phyloP scores from a whole-genome alignment of 2,329 filamentous ascomycete species.

The Penicillium sp. region DNA sequence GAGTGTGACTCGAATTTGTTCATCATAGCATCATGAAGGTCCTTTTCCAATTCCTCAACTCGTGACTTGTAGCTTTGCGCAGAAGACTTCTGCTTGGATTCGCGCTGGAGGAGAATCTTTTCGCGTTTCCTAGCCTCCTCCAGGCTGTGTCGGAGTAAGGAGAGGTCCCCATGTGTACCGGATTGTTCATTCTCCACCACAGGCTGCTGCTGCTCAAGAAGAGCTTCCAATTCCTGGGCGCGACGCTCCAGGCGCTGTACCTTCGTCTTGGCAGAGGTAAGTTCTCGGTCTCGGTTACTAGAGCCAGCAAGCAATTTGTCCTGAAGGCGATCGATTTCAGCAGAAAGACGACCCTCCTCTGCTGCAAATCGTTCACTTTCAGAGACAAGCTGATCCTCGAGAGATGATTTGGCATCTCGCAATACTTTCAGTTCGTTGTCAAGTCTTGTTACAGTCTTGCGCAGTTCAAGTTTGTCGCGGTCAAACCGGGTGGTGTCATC shows the following conservation, averaged over 20 bases:
- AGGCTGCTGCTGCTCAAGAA: constrained; percentile 58
- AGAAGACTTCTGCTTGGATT: constrained; percentile 60
- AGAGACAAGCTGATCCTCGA: constrained; percentile 63
- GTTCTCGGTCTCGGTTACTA: constrained; percentile 48
- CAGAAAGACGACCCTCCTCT: constrained; percentile 61
- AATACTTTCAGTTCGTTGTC: constrained; percentile 65
- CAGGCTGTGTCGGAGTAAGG: constrained; percentile 61
- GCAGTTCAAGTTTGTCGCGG: constrained; percentile 66
- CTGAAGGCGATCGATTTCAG: constrained; percentile 50
- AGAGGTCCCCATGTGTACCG: constrained; percentile 50
- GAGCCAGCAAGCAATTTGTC: constrained; percentile 47
- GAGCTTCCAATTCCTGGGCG: constrained; percentile 48
- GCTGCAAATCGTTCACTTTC: constrained; percentile 64
- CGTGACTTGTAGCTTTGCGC: constrained; percentile 64
- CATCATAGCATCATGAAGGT: constrained; percentile 60
- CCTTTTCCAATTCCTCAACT: constrained; percentile 64
- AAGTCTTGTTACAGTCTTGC: constrained; percentile 64
- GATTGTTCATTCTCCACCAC: constrained; percentile 33
- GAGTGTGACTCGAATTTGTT: constrained; percentile 53
- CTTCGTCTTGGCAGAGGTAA: constrained; percentile 56
- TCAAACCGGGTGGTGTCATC: constrained; percentile 61
- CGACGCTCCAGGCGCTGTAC: constrained; percentile 63
- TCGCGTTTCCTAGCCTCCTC: constrained; percentile 65
- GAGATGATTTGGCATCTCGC: constrained; percentile 60
- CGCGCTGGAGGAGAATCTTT: constrained; percentile 62